Percentiles rank a stretch among this genome's conserved stretches.
Conservation (phyloP, 108 stramenopile genomes). For the Epipyxis sp. region DNA sequence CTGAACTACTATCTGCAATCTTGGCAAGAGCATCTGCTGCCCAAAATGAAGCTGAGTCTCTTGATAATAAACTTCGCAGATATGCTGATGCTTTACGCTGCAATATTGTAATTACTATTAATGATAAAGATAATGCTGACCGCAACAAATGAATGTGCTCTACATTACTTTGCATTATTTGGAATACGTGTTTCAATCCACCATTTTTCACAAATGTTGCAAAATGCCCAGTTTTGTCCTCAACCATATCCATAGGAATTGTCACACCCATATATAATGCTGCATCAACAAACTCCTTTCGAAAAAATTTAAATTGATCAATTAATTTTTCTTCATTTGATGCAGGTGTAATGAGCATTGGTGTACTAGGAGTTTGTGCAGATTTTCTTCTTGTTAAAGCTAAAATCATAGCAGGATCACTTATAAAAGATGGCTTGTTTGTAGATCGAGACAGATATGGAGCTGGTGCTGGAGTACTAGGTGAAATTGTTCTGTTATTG, state of each 20-base stretch:
- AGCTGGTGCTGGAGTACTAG: too few relatives aligned
- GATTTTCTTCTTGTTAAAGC: too few relatives aligned
- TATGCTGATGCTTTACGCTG: background rate
- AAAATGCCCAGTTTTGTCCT: slow-evolving; percentile 12
- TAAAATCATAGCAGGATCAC: too few relatives aligned
- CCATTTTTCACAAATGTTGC: background rate
- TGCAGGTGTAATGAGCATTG: too few relatives aligned
- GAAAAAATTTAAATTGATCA: background rate
- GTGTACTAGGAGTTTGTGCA: too few relatives aligned
- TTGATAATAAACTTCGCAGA: background rate
- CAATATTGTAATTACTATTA: background rate
- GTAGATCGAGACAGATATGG: too few relatives aligned
- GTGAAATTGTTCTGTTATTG: too few relatives aligned
- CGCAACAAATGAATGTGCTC: slow-evolving; percentile 4
- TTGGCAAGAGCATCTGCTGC: background rate
- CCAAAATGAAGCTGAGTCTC: background rate
- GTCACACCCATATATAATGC: background rate
- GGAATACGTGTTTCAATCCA: slow-evolving; percentile 16
- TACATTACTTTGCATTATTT: slow-evolving; percentile 15
- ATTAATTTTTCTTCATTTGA: too few relatives aligned
- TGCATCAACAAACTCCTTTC: background rate
- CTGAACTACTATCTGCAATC: background rate
- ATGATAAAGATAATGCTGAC: background rate
- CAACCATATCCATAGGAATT: slow-evolving; percentile 16
- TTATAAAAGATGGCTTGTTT: too few relatives aligned